Conservation (phyloP, 2,329 filamentous ascomycete species). For the Fusarium sp. region DNA sequence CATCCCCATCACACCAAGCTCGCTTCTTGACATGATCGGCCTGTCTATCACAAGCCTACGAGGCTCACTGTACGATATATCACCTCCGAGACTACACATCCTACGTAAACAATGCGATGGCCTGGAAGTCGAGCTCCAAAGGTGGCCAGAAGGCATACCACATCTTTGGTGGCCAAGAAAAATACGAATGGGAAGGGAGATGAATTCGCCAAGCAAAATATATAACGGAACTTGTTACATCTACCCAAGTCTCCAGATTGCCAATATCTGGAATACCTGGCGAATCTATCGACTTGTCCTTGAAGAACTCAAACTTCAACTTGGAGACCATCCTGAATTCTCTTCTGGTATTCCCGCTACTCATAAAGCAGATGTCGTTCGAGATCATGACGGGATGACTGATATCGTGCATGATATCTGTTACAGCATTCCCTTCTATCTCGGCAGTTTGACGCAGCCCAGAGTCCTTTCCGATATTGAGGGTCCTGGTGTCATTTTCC, state of each 20-base stretch:
- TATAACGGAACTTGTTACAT: constrained; percentile 4
- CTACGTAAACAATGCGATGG: neutral
- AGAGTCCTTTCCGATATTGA: neutral
- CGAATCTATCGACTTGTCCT: constrained; percentile 20
- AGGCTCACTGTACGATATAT: neutral
- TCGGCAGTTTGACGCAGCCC: constrained; percentile 9
- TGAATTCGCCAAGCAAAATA: fast-evolving
- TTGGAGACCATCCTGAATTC: fast-evolving
- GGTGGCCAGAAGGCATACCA: constrained; percentile 9
- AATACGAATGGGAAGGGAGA: neutral
- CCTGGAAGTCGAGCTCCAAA: constrained; percentile 8
- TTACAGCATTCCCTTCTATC: constrained; percentile 31
- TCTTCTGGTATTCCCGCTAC: too few relatives aligned
- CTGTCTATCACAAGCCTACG: constrained; percentile 9
- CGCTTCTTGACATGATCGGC: constrained; percentile 17
- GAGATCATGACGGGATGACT: neutral
- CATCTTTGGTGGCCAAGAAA: neutral
- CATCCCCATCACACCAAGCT: constrained; percentile 20
- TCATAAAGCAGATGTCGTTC: fast-evolving
- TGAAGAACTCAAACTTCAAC: neutral
- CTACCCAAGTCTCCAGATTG: constrained; percentile 28
- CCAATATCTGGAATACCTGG: constrained; percentile 33
- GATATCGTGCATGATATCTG: constrained; percentile 18
- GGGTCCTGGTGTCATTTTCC: neutral
- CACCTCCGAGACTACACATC: fast-evolving